These are phyloP conservation scores for Scenedesmus sp. DNA, from an alignment of 163 green algal genomes.

Conservation along the genomic window DNA sequence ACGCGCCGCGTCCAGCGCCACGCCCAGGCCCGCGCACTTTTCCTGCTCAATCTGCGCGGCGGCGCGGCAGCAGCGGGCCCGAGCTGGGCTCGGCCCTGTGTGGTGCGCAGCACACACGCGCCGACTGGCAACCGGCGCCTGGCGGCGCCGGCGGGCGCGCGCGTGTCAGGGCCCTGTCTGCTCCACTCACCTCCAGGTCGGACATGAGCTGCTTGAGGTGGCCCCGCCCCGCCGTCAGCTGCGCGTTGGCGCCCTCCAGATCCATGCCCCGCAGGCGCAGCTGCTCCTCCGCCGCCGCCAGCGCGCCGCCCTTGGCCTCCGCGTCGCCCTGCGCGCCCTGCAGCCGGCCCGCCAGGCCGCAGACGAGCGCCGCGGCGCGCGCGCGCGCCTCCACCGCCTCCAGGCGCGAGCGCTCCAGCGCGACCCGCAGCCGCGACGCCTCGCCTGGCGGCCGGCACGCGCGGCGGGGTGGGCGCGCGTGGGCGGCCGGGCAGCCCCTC, in stretches of 20 bases:
- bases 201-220: constrained; percentile 48
- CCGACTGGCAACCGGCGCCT: too few species aligned
- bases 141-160: too few species aligned
- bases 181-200: constrained; percentile 37
- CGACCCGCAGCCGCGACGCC: not conserved
- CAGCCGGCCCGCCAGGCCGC: constrained; percentile 3
- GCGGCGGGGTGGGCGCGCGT: too few species aligned
- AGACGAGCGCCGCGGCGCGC: not conserved
- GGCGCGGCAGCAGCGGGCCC: too few species aligned
- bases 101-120: too few species aligned
- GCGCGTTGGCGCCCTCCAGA: constrained; percentile 43
- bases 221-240: constrained; percentile 31
- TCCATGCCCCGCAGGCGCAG: constrained; percentile 28
- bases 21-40: not conserved
- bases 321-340: not conserved
- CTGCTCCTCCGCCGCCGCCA: not conserved
- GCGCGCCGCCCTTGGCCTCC: not conserved
- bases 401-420: constrained; percentile 28
- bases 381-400: constrained; percentile 22
- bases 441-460: not conserved
- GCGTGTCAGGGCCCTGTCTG: too few species aligned
- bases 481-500: too few species aligned
- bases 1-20: not conserved
- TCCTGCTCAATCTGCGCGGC: too few species aligned
- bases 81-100: too few species aligned